Base-by-base conservation (phyloP, 192 early-diverging fungal species). In the Haplosporangium gracile region DNA sequence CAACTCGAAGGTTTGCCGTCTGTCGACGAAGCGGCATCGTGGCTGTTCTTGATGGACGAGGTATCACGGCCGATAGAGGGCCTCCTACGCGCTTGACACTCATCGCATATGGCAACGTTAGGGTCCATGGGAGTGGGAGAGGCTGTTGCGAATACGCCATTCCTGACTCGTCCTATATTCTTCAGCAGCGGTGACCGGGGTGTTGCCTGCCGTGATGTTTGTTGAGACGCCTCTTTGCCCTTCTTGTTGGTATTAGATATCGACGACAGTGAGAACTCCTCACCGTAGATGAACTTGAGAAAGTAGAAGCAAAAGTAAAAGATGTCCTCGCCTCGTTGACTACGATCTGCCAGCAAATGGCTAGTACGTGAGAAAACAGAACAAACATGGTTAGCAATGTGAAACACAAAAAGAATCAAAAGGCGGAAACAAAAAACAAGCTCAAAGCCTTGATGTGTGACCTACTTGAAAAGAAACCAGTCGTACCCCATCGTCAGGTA, bases 231-330 rank as follows among this genome's bases (percentile, higher is more conserved):
- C 29, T 11, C 32, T 45, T 80, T 60, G 6, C 49, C 69, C 40
- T 32, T 57, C 77, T 85, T 80, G n/a, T 70, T 71, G 8, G 80
- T 51, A 10, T 70, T 42, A 15, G 84, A 60, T 36, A 86, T 49
- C 13, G 84, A 80, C 0, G 80, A 73, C 11, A 86, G 34, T 0
- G 84, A 86, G 63, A 86, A 86, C 78, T 88, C 86, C 26, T 88
- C 86, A 2, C 75, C 73, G 53, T 83, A 83, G 20, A 88, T 88
- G 32, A 83, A 88, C 68, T 83, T 82, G 38, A 88, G 57, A 32
- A 88, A 83, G 38, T 88, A 88, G 42, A 88, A 88, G 77, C 86
- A 88, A 72, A 88, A 88, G 29, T 83, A 88, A n/a, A 88, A 88
- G 15, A 88, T 88, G 49, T 88, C 86, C 29, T 88, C 86, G 10